A percentile compares a stretch with the other conserved stretches of the same genome.
phyloP scores from a whole-genome alignment of 305 asterid species.

The Rubia balearica region DNA sequence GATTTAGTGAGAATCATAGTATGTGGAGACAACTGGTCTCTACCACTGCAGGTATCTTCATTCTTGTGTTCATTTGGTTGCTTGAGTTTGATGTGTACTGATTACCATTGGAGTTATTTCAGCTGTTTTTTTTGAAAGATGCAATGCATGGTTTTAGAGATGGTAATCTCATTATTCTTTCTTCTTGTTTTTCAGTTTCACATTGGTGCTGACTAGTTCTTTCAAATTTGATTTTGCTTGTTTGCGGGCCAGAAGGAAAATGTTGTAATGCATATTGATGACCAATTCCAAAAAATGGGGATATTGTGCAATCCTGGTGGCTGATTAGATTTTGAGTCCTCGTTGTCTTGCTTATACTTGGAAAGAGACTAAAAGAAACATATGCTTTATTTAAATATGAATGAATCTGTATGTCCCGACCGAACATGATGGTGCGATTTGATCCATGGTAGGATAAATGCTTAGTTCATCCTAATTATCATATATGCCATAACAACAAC shows the following conservation, averaged over 20 bases:
- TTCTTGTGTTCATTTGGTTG: conserved; percentile 15
- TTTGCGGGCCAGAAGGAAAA: not conserved
- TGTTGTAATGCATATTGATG: not conserved
- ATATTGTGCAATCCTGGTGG: not conserved
- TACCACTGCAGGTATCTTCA: conserved; percentile 60
- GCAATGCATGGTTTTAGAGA: conserved; percentile 1
- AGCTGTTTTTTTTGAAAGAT: not conserved
- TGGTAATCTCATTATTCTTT: not conserved
- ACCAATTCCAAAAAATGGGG: not conserved
- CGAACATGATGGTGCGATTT: not conserved
- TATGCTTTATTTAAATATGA: not conserved
- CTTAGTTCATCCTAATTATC: not conserved
- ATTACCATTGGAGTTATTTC: conserved; percentile 1
- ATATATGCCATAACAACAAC: not conserved
- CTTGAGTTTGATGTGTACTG: conserved; percentile 14
- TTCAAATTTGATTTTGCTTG: not conserved
- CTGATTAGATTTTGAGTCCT: not conserved
- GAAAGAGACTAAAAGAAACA: not conserved
- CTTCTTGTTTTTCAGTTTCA: not conserved
- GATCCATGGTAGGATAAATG: not conserved
- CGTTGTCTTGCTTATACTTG: too few relatives aligned
- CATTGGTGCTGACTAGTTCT: not conserved
- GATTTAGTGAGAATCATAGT: conserved; percentile 65
- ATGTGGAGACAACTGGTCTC: conserved; percentile 84
- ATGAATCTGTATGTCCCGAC: not conserved